Evolutionary conservation across 441 rosid genomes (phyloP).

Genomic region (Manihot esculenta): DNA sequence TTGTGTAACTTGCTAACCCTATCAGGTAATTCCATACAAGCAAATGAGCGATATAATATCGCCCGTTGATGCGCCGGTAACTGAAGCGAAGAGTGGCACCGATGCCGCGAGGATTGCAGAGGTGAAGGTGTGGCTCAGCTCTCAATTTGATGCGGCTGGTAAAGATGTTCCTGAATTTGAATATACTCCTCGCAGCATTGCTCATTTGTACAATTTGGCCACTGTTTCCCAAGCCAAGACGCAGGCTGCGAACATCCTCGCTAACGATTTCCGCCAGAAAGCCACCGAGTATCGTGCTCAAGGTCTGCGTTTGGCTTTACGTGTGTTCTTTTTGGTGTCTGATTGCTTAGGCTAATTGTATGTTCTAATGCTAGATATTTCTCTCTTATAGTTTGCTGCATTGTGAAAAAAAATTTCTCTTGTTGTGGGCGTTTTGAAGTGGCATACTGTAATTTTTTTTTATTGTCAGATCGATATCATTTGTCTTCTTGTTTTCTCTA

Average conservation of each 20-base stretch:
- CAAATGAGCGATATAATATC: conserved; percentile 53
- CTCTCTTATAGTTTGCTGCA: too few relatives aligned
- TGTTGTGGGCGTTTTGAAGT: background rate
- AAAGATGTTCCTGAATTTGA: conserved; percentile 83
- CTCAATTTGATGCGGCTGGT: conserved; percentile 76
- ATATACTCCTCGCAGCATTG: conserved; percentile 74
- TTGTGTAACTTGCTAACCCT: background rate
- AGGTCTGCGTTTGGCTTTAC: conserved; percentile 37
- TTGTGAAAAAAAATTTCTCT: too few relatives aligned
- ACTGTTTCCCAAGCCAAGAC: conserved; percentile 82
- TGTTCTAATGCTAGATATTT: background rate
- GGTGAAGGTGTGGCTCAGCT: conserved; percentile 74
- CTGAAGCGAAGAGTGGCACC: conserved; percentile 47
- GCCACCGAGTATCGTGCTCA: conserved; percentile 83
- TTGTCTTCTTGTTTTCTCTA: background rate
- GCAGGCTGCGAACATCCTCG: conserved; percentile 78
- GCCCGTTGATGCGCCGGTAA: conserved; percentile 33
- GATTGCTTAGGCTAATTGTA: background rate
- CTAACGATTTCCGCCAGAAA: conserved; percentile 81
- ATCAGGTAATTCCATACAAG: background rate
- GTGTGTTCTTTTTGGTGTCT: background rate
- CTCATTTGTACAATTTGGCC: conserved; percentile 71
- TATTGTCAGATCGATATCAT: background rate
- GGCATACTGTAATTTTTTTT: too few relatives aligned
- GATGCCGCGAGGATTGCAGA: conserved; percentile 71